Evolutionary conservation across 2,329 filamentous ascomycete species (phyloP), one percentile per base, ranked within the genome.

Genomic region (Aspergillus aculeatus): DNA sequence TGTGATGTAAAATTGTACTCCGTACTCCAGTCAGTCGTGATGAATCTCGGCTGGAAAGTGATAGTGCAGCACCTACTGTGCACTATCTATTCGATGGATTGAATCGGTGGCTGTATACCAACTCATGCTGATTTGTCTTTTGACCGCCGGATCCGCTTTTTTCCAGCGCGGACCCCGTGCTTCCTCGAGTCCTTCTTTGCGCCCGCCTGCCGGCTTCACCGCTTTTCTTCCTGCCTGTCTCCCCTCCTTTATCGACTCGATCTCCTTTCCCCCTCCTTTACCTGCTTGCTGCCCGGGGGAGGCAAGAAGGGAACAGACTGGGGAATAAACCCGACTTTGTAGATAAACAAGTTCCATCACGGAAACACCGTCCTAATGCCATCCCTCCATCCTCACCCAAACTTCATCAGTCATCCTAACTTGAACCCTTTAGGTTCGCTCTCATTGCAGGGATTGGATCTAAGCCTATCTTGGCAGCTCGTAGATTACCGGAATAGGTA

Each of bases 391-490:
- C 14, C 11, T 16, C 32, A 2, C 14, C 32, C 32, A 11, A 16
- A 35, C 12, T 35, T 16, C 32, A 12, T 12, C 32, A 35, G 32
- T 12, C 5, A 3, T 44, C 6, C 38, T 48, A 55, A 54, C 61
- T 57, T 57, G 32, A 56, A 38, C 48, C 32, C 52, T 61, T 59
- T 56, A 62, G 56, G 56, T 59, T 58, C 55, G 23, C 47, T 51
- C 55, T 52, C 58, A 58, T 47, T 32, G 47, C 57, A 64, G 56
- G 54, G 60, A 61, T 62, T 32, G 51, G 19, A 41, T 29, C 62
- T 66, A 67, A 66, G 31, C 63, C 63, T 32, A 62, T 64, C 64
- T 49, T 57, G 62, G 65, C 56, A 66, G 57, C 52, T 65, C 59
- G 63, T 56, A 52, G 32, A 57, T 53, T 66, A 41, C 65, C 54